Evolutionary conservation across 2,329 filamentous ascomycete genomes (phyloP), one percentile per base, ranked within the genome.

Genomic region (Botrytis squamosa): DNA sequence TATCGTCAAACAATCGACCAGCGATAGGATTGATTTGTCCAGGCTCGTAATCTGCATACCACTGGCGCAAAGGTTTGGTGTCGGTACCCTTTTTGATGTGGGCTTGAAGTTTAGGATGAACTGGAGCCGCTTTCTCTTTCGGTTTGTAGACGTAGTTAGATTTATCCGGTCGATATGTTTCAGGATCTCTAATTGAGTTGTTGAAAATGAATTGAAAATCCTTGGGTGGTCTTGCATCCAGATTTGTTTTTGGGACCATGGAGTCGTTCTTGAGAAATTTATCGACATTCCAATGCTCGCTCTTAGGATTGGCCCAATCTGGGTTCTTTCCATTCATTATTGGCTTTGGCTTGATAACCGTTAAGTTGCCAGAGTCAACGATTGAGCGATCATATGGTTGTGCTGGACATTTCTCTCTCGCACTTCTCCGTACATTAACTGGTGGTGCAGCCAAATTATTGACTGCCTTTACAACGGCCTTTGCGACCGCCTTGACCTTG

Each of bases 41-140:
- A 52, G 75, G 74, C 40, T 78, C 73, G 49, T 74, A 74, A 22
- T 73, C 49, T 44, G 77, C 78, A 72, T 79, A 80, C 40, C 57
- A 57, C 4, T 46, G 71, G 14, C 49, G 52, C 9, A 40, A 14
- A 14, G 22, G 14, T 18, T 22, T 44, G 44, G 74, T 79, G 38
- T 62, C 76, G 7, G 77, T 79, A 18, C 77, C 76, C 22, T 75
- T 79, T 55, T 75, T 77, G 14, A 73, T 74, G 40, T 78, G 78
- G 25, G 68, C 52, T 25, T 55, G 63, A 20, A 80, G 69, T 40
- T 75, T 79, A 18, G 79, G 79, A 66, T 80, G 79, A 44, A 65
- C 67, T n/a, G 25, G 38, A 22, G 33, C 40, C 18, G 40, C 36
- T 74, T 49, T 42, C 6, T 64, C 25, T 33, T 29, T 66, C n/a